A percentile compares a stretch with the other conserved stretches of the same genome.
Evolutionary conservation across 2,329 filamentous ascomycete genomes (phyloP).

Genomic region (Fusarium stilboides): DNA sequence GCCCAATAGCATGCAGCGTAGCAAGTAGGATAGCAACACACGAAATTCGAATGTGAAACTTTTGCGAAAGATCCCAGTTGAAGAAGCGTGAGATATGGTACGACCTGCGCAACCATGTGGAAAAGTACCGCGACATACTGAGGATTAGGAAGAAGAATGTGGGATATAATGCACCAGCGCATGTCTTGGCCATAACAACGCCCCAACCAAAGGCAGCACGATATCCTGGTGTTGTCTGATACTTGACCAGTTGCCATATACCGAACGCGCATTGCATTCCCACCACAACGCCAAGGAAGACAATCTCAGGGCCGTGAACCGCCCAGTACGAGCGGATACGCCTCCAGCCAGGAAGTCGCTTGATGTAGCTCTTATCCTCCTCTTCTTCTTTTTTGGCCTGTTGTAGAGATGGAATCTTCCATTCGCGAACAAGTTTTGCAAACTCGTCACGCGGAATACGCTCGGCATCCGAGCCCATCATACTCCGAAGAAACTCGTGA

Average conservation of each 20-base stretch:
- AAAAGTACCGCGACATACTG: conserved; percentile 71
- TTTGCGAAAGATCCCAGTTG: conserved; percentile 70
- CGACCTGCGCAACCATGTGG: conserved; percentile 66
- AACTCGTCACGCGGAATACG: conserved; percentile 65
- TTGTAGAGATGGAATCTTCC: conserved; percentile 65
- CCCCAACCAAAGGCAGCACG: conserved; percentile 69
- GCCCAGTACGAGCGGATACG: conserved; percentile 68
- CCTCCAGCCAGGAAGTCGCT: conserved; percentile 61
- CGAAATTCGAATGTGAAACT: conserved; percentile 70
- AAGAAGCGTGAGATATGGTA: conserved; percentile 68
- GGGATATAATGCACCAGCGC: conserved; percentile 69
- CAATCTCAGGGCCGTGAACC: conserved; percentile 67
- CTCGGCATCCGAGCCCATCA: conserved; percentile 62
- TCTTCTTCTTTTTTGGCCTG: conserved; percentile 64
- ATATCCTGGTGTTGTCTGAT: conserved; percentile 61
- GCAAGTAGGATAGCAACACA: conserved; percentile 65
- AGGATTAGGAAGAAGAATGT: conserved; percentile 72
- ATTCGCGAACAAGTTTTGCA: conserved; percentile 58
- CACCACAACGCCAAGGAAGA: conserved; percentile 65
- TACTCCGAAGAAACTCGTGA: conserved; percentile 66
- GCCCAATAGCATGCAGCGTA: conserved; percentile 68
- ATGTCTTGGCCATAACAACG: conserved; percentile 68
- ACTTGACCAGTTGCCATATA: conserved; percentile 70
- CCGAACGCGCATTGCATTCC: conserved; percentile 66
- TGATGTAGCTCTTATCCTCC: conserved; percentile 63